Conservation (phyloP, 441 rosid genomes). For the Corymbia calophylla region DNA sequence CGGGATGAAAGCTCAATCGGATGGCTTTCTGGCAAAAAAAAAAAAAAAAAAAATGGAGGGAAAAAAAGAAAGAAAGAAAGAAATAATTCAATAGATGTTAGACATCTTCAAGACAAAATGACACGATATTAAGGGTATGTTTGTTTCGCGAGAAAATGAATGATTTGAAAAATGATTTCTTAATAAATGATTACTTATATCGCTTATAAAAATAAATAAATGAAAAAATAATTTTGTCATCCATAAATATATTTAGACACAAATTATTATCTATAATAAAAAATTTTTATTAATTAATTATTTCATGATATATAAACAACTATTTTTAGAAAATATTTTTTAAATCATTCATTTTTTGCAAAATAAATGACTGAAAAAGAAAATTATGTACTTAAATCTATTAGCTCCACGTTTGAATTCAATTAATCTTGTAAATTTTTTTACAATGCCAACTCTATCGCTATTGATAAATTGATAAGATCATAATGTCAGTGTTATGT, state of each 20-base stretch:
- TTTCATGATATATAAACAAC: background rate
- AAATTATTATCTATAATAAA: too few species aligned
- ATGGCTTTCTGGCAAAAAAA: background rate
- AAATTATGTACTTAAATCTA: background rate
- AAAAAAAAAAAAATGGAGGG: too few species aligned
- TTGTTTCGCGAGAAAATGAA: fast-evolving
- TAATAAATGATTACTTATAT: too few species aligned
- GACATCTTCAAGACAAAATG: background rate
- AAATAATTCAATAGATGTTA: background rate
- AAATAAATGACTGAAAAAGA: background rate
- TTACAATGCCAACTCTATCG: background rate
- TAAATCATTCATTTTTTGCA: too few species aligned
- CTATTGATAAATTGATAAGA: background rate
- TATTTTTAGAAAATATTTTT: too few species aligned
- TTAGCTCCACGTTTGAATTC: background rate
- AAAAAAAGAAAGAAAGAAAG: background rate
- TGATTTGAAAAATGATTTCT: too few species aligned
- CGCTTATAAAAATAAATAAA: too few species aligned
- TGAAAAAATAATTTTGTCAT: background rate
- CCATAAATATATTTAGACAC: fast-evolving
- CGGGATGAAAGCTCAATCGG: background rate
- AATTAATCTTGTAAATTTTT: background rate
- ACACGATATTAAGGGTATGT: too few species aligned
- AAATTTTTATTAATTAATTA: too few species aligned
- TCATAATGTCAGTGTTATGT: background rate